Base-by-base conservation (phyloP, 73 alveolate species). In the Halteria grandinella region DNA sequence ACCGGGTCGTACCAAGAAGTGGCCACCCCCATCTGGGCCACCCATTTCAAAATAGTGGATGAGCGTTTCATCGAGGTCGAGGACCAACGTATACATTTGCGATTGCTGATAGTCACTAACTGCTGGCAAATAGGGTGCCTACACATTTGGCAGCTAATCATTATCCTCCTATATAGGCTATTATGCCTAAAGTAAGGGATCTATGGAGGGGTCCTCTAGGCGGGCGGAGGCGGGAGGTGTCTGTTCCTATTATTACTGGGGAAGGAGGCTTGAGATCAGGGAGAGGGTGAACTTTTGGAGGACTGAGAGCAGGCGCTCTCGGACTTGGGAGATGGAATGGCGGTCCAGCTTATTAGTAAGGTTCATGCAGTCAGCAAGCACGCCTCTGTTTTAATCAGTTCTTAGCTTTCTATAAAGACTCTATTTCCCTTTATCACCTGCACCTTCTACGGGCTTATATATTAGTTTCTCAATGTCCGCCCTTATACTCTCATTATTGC, bases 1-100 rank as follows among this genome's bases (percentile, higher is more conserved):
- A 20, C 93, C 96, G 10, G 99, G 99, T 34, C 99, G 78, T 3
- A 95, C 86, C 12, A 90, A 47, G 69, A 92, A 93, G 33, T 90
- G 78, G 10, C 93, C 93, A 3, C 93, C 91, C 23, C 63, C 84
- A 5, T n/a, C n/a, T n/a, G n/a, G n/a, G n/a, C 24, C 17, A 12
- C 91, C 91, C 50, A 80, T 69, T 24, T 88, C 92, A 48, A 91
- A 79, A 57, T 86, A 94, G 47, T 93, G 98, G 31, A 92, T 91
- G 57, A 94, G 76, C 27, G 98, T 93, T 55, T 94, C 98, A 77
- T 91, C 94, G 51, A 87, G 54, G 49, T 87, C 95, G 23, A 81
- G 88, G 4, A 87, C 94, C 41, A 82, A 50, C 23, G 94, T 88
- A 75, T 62, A 91, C 60, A 72, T 88, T 63, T 54, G 83, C 0